Percentiles rank a stretch among this genome's conserved stretches.
phyloP scores from a whole-genome alignment of 768 basidiomycete genomes.

The Russula ochroleuca region DNA sequence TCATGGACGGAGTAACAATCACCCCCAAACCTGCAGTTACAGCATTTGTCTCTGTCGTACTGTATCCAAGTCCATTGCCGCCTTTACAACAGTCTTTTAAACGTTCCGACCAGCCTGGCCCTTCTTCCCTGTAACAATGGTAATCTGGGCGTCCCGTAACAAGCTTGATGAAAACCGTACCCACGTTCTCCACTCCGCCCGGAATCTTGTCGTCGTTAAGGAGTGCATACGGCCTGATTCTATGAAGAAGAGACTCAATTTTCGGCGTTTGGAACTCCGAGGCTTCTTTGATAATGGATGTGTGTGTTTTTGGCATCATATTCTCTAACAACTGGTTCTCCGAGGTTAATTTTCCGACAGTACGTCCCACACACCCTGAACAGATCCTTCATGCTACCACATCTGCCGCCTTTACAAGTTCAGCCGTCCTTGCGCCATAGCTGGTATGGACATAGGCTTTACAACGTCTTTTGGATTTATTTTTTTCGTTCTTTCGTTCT shows the following conservation, averaged over 20 bases:
- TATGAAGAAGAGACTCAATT: neutral
- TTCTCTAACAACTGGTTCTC: conserved; percentile 1
- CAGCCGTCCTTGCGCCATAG: neutral
- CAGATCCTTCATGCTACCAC: neutral
- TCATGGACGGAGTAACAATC: neutral
- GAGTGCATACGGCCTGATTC: neutral
- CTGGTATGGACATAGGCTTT: too few species aligned
- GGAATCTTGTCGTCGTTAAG: neutral
- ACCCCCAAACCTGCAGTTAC: neutral
- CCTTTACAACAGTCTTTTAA: conserved; percentile 4
- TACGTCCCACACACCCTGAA: neutral
- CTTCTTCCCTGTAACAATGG: neutral
- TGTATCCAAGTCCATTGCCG: neutral
- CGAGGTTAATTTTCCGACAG: neutral
- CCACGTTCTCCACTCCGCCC: neutral
- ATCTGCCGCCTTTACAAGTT: neutral
- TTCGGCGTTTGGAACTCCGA: conserved; percentile 5
- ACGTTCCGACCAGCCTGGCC: neutral
- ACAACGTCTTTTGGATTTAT: neutral
- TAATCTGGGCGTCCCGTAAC: conserved; percentile 12
- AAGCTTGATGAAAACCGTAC: neutral
- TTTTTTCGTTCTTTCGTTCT: neutral
- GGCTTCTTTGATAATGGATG: neutral
- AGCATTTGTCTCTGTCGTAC: neutral
- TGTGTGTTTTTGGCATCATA: neutral